These are phyloP conservation scores for Trapa incisa DNA, from an alignment of 345 rosid species.

Conservation along the genomic window DNA sequence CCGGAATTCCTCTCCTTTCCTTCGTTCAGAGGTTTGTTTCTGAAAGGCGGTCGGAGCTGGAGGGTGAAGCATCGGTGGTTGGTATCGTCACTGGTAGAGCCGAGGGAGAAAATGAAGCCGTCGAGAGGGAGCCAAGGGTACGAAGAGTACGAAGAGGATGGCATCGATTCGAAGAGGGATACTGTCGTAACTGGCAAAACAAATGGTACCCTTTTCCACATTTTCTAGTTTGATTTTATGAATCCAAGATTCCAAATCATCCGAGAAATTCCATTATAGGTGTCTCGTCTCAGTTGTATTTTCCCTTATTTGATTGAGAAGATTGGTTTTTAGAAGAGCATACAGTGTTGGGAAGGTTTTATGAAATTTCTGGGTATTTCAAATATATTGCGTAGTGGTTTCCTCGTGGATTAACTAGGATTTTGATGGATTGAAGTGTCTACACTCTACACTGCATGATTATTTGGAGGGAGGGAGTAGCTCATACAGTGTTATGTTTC, in stretches of 20 bases:
- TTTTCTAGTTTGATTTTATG: neutral
- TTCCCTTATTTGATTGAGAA: neutral
- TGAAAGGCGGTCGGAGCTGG: neutral
- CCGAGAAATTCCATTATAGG: neutral
- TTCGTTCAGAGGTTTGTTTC: neutral
- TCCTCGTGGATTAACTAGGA: neutral
- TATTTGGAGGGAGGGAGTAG: neutral
- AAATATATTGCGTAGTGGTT: neutral
- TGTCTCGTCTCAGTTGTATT: neutral
- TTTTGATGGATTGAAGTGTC: neutral
- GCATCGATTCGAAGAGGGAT: constrained; percentile 42
- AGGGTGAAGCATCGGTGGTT: neutral
- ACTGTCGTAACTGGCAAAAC: constrained; percentile 11
- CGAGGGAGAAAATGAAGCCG: constrained; percentile 37
- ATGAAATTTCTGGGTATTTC: neutral
- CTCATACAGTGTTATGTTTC: neutral
- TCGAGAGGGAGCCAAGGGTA: constrained; percentile 62
- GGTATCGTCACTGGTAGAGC: neutral
- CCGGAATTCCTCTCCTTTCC: neutral
- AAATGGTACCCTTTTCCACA: constrained; percentile 11
- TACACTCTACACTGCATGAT: neutral
- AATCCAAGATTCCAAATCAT: neutral
- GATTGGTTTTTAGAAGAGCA: neutral
- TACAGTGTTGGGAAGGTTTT: neutral
- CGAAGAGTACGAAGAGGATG: constrained; percentile 76